phyloP scores from a whole-genome alignment of 2,329 filamentous ascomycete genomes.

The Nigrospora osmanthi region DNA sequence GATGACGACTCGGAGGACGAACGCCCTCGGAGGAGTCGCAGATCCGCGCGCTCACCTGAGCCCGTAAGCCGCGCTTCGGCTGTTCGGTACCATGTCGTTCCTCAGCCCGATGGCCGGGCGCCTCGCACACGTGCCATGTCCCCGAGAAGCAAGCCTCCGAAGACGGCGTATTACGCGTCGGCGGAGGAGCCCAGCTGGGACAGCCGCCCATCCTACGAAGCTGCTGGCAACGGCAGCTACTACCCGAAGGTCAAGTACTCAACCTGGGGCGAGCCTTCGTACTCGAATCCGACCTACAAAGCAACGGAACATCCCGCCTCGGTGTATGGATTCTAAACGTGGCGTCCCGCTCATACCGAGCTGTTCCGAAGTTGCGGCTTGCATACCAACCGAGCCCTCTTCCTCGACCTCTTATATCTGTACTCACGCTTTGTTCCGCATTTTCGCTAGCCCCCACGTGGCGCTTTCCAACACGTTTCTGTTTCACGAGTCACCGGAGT shows the following conservation, averaged over 20 bases:
- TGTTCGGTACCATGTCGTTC: no score
- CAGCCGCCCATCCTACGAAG: neutral
- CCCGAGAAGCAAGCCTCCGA: neutral
- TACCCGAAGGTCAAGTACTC: conserved; percentile 2
- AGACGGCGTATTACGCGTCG: neutral
- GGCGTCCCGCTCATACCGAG: no score
- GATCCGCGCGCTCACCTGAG: conserved; percentile 4
- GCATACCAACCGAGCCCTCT: no score
- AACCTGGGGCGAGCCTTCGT: no score
- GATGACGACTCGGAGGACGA: conserved; percentile 6
- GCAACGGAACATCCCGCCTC: no score
- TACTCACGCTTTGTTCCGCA: neutral
- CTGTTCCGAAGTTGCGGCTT: no score
- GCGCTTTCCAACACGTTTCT: neutral
- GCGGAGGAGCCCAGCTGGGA: neutral
- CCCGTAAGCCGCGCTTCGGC: neutral
- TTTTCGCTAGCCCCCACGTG: neutral
- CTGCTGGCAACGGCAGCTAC: neutral
- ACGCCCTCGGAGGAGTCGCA: neutral
- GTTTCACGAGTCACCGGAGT: neutral
- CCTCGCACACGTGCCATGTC: neutral
- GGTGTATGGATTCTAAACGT: no score
- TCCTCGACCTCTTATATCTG: no score
- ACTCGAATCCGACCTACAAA: no score
- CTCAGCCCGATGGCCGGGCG: no score